A percentile compares a stretch with the other conserved stretches of the same genome.
phyloP scores from a whole-genome alignment of 2,329 filamentous ascomycete genomes.

The Clarireedia hainanense region DNA sequence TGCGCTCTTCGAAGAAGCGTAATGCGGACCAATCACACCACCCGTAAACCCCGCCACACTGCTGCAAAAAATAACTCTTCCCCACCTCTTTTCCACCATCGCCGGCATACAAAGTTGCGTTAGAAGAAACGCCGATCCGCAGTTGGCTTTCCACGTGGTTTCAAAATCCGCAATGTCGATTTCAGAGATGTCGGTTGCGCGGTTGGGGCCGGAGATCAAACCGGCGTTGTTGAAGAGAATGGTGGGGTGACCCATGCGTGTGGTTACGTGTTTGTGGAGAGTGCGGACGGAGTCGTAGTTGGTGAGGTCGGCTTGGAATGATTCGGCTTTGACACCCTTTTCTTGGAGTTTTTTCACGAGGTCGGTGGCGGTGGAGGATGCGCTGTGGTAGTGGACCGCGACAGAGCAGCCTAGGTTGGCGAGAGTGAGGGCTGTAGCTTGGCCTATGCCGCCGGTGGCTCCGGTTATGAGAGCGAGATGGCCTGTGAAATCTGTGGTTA shows the following conservation, averaged over 20 bases:
- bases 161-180: conserved; percentile 22
- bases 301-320: conserved; percentile 32
- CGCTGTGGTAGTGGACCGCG: conserved; percentile 36
- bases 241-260: conserved; percentile 11
- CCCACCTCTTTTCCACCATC: conserved; percentile 34
- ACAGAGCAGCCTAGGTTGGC: conserved; percentile 35
- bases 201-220: conserved; percentile 6
- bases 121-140: conserved; percentile 17
- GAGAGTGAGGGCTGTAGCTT: conserved; percentile 33
- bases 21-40: conserved; percentile 21
- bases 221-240: conserved; percentile 24
- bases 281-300: conserved; percentile 27
- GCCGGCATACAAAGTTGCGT: conserved; percentile 20
- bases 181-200: conserved; percentile 16
- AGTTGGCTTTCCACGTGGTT: conserved; percentile 21
- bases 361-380: conserved; percentile 19
- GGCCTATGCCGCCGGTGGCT: conserved; percentile 37
- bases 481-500: conserved; percentile 12
- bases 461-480: conserved; percentile 32
- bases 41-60: conserved; percentile 19
- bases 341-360: conserved; percentile 26
- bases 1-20: conserved; percentile 33
- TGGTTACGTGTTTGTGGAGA: conserved; percentile 10
- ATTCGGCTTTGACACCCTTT: conserved; percentile 25
- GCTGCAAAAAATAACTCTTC: conserved; percentile 17